These are phyloP conservation scores for Irpex sp. DNA, from an alignment of 1,284 basidiomycete species.

Conservation along the genomic window DNA sequence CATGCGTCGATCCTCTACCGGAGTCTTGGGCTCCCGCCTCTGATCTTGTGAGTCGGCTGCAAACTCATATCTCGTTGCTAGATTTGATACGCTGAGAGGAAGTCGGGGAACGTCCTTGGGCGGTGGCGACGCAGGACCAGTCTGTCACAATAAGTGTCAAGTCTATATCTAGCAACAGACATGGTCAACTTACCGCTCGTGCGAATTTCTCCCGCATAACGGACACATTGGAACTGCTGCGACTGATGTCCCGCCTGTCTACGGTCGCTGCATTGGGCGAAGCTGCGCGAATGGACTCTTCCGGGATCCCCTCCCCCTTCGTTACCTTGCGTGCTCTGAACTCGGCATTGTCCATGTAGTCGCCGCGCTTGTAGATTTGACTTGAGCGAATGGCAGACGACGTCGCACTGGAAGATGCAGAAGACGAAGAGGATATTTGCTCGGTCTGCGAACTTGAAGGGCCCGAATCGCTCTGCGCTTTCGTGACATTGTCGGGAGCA, in stretches of 20 bases:
- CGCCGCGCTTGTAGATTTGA: slow-evolving; percentile 21
- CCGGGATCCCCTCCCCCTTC: background rate
- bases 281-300: background rate
- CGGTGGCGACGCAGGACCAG: slow-evolving; percentile 48
- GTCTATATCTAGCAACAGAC: slow-evolving; percentile 9
- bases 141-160: slow-evolving; percentile 29
- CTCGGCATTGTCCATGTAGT: slow-evolving; percentile 35
- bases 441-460: background rate
- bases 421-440: background rate
- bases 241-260: slow-evolving; percentile 31
- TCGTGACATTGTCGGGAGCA: background rate
- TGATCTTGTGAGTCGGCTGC: background rate
- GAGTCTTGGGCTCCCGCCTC: slow-evolving; percentile 21
- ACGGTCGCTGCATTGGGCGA: slow-evolving; percentile 9
- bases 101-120: slow-evolving; percentile 61
- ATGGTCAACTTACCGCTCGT: slow-evolving; percentile 40
- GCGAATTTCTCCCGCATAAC: slow-evolving; percentile 64
- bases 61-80: slow-evolving; percentile 62
- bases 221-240: slow-evolving; percentile 59
- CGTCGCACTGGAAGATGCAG: background rate
- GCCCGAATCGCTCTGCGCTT: background rate
- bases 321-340: slow-evolving; percentile 27
- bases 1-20: slow-evolving; percentile 13
- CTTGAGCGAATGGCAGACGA: slow-evolving; percentile 1
- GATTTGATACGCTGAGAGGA: slow-evolving; percentile 57